Percentiles rank a stretch among this genome's conserved stretches.
Conservation (phyloP, 331 rosid species). For the Rhamnella rubrinervis region DNA sequence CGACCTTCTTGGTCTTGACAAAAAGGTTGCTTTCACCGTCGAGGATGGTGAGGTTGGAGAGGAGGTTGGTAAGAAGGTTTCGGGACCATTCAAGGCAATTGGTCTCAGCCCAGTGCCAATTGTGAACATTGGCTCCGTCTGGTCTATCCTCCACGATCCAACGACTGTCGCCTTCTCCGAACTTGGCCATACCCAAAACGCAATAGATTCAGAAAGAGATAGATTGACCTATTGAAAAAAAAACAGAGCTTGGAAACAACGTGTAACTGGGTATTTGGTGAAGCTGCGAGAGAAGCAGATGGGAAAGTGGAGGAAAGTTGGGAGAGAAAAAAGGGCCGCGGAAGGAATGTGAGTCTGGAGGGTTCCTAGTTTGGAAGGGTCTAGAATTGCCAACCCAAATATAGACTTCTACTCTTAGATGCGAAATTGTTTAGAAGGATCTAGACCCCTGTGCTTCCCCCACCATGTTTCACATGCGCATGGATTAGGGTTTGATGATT, state of each 20-base stretch:
- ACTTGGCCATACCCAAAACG: constrained; percentile 52
- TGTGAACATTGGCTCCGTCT: constrained; percentile 95
- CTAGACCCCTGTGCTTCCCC: constrained; percentile 6
- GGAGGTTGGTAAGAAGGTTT: constrained; percentile 58
- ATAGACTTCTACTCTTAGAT: background rate
- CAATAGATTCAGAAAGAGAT: background rate
- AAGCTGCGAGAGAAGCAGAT: background rate
- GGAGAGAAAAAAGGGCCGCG: background rate
- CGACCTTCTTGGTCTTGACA: constrained; percentile 53
- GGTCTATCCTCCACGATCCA: constrained; percentile 96
- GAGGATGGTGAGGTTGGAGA: constrained; percentile 55
- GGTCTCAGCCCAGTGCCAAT: constrained; percentile 99
- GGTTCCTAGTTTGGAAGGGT: constrained; percentile 18
- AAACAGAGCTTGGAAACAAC: background rate
- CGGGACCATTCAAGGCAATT: constrained; percentile 89
- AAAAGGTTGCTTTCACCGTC: constrained; percentile 65
- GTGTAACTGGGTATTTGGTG: background rate
- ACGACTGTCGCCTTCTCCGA: constrained; percentile 94
- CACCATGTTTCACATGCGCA: too few species aligned
- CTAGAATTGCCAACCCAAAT: constrained; percentile 1
- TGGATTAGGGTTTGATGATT: too few species aligned
- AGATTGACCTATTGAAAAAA: too few species aligned
- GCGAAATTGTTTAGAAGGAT: constrained; percentile 1
- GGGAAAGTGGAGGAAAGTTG: background rate
- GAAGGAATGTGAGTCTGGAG: constrained; percentile 12